phyloP scores from a whole-genome alignment of 2,329 filamentous ascomycete species.

The Kalaharituber pfeilii region DNA sequence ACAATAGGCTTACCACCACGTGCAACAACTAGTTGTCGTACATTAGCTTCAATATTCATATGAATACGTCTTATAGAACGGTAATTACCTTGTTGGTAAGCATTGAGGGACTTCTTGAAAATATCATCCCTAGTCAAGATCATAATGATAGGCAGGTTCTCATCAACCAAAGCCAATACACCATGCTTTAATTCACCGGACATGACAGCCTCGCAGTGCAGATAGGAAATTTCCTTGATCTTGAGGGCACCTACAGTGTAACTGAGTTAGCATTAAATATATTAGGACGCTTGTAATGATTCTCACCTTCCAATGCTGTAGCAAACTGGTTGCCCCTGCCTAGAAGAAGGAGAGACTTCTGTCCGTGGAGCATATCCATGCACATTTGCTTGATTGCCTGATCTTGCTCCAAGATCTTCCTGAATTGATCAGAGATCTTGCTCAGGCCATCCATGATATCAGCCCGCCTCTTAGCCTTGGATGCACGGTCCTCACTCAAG shows the following conservation, averaged over 20 bases:
- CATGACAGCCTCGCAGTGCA: conserved; percentile 99
- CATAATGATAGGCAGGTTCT: conserved; percentile 99
- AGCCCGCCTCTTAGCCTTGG: conserved; percentile 76
- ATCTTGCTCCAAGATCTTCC: conserved; percentile 76
- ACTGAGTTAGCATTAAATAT: neutral
- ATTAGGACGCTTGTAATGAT: neutral
- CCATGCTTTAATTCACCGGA: conserved; percentile 98
- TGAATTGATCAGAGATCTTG: conserved; percentile 80
- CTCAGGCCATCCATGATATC: conserved; percentile 91
- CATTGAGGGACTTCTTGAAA: conserved; percentile 98
- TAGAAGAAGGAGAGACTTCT: conserved; percentile 86
- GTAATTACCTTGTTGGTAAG: conserved; percentile 77
- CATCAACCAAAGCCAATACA: conserved; percentile 89
- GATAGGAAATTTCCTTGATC: conserved; percentile 99
- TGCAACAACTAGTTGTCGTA: conserved; percentile 53
- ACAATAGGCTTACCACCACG: conserved; percentile 92
- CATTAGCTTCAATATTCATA: conserved; percentile 13
- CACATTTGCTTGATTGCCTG: conserved; percentile 89
- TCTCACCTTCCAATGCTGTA: conserved; percentile 59
- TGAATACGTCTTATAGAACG: neutral
- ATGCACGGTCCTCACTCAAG: conserved; percentile 87
- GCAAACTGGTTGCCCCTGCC: conserved; percentile 94
- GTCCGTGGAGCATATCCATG: conserved; percentile 81
- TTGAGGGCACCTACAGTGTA: conserved; percentile 64
- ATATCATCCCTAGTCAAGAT: conserved; percentile 91